A percentile compares a stretch with the other conserved stretches of the same genome.
These are phyloP conservation scores for Colletotrichum tropicicola DNA, from an alignment of 2,329 filamentous ascomycete species.

Conservation along the genomic window DNA sequence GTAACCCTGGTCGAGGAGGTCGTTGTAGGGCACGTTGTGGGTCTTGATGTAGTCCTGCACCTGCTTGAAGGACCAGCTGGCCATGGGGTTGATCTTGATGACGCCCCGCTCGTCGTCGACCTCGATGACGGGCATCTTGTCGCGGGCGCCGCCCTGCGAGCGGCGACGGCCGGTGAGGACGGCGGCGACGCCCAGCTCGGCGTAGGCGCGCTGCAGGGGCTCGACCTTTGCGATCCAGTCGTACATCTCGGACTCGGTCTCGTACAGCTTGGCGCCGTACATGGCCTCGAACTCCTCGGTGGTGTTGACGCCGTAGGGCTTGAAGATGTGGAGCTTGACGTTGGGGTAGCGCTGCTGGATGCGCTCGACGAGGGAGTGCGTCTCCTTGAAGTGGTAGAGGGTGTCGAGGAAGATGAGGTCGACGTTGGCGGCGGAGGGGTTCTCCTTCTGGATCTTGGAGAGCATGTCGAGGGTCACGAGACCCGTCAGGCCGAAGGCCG, in stretches of 20 bases:
- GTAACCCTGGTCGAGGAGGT: slow-evolving; percentile 90
- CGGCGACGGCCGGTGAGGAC: slow-evolving; percentile 91
- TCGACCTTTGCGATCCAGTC: slow-evolving; percentile 99
- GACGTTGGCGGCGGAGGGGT: slow-evolving; percentile 66
- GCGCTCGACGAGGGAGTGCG: slow-evolving; percentile 76
- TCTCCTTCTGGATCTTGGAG: slow-evolving; percentile 74
- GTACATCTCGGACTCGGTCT: slow-evolving; percentile 87
- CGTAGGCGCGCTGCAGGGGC: slow-evolving; percentile 90
- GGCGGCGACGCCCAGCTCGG: slow-evolving; percentile 85
- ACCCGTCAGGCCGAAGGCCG: slow-evolving; percentile 83
- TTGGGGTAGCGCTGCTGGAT: slow-evolving; percentile 81
- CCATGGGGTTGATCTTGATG: slow-evolving; percentile 97
- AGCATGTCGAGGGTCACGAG: slow-evolving; percentile 88
- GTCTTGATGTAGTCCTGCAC: slow-evolving; percentile 88
- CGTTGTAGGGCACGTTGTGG: slow-evolving; percentile 93
- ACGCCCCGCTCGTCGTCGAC: slow-evolving; percentile 87
- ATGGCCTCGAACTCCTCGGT: slow-evolving; percentile 81
- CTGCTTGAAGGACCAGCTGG: slow-evolving; percentile 91
- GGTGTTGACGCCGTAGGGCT: slow-evolving; percentile 79
- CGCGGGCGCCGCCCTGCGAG: slow-evolving; percentile 92
- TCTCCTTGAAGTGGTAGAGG: slow-evolving; percentile 84
- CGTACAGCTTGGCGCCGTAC: slow-evolving; percentile 87
- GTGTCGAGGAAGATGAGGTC: slow-evolving; percentile 86
- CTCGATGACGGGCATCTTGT: slow-evolving; percentile 90
- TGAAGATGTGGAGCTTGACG: slow-evolving; percentile 87